phyloP scores from a whole-genome alignment of 371 early-diverging fungal genomes.

The Blakeslea trispora region DNA sequence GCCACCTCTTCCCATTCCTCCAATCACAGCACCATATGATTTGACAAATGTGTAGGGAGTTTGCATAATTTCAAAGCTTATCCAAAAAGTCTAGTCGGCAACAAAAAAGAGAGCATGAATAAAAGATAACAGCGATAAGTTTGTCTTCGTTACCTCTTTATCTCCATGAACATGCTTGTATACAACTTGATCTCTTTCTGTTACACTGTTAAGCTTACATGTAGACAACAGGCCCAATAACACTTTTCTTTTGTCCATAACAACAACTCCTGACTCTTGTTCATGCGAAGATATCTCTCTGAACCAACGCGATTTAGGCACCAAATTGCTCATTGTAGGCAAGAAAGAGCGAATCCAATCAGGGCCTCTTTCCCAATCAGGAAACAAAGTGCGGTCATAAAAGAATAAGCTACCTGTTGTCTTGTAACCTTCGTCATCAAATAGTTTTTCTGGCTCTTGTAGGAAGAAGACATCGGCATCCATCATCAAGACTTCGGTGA shows the following conservation, averaged over 20 bases:
- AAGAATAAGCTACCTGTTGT: conserved; percentile 56
- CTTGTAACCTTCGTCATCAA: conserved; percentile 46
- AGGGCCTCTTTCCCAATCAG: conserved; percentile 27
- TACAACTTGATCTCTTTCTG: conserved; percentile 40
- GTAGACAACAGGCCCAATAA: conserved; percentile 52
- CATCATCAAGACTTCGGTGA: conserved; percentile 59
- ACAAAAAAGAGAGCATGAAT: too few species aligned
- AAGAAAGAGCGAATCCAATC: conserved; percentile 41
- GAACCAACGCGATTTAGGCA: conserved; percentile 32
- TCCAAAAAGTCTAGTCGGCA: conserved; percentile 53
- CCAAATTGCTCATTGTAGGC: conserved; percentile 28
- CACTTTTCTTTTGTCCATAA: conserved; percentile 49
- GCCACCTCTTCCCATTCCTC: conserved; percentile 39
- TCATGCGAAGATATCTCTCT: conserved; percentile 36
- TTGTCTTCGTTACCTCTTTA: conserved; percentile 54
- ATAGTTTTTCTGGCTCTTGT: conserved; percentile 53
- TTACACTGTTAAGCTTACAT: conserved; percentile 51
- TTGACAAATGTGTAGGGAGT: conserved; percentile 58
- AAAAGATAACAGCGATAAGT: too few species aligned
- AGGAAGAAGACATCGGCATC: conserved; percentile 73
- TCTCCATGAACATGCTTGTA: conserved; percentile 52
- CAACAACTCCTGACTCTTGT: conserved; percentile 60
- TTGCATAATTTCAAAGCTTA: conserved; percentile 59
- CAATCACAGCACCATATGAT: conserved; percentile 58
- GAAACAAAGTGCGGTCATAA: conserved; percentile 53